phyloP scores from a whole-genome alignment of 2,329 filamentous ascomycete genomes.

The Diaporthe amygdali region DNA sequence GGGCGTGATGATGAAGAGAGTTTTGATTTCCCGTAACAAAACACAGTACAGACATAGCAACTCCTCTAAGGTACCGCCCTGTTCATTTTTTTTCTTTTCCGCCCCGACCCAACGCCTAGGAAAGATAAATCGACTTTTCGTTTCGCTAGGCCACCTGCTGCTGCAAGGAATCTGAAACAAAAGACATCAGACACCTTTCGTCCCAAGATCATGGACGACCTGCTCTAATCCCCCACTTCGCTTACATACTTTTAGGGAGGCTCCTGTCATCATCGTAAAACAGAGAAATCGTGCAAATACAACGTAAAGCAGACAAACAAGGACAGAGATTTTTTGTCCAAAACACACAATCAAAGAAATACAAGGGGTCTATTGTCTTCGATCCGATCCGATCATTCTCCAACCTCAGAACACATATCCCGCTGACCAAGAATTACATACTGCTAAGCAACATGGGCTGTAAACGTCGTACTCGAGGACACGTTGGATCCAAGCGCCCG shows the following conservation, averaged over 20 bases:
- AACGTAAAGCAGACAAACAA: neutral
- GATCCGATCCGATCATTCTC: neutral
- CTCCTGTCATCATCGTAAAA: constrained; percentile 8
- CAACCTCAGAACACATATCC: neutral
- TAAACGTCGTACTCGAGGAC: neutral
- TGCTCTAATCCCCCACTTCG: neutral
- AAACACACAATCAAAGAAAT: neutral
- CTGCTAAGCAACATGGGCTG: neutral
- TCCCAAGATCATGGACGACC: neutral
- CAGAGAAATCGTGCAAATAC: constrained; percentile 2
- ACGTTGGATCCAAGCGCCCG: neutral
- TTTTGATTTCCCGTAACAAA: neutral
- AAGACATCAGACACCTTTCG: neutral
- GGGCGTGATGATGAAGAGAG: neutral
- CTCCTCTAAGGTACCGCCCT: constrained; percentile 8
- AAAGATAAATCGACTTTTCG: neutral
- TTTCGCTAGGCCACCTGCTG: constrained; percentile 7
- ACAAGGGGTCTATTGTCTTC: neutral
- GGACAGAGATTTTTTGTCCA: neutral
- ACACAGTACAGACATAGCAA: neutral
- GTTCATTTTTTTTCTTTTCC: constrained; percentile 5
- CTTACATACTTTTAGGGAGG: neutral
- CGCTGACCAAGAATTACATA: neutral
- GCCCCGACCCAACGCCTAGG: neutral
- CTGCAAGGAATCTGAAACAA: neutral